These are phyloP conservation scores for Penicillium dipodomyicola DNA, from an alignment of 495 filamentous ascomycete genomes.

Conservation along the genomic window DNA sequence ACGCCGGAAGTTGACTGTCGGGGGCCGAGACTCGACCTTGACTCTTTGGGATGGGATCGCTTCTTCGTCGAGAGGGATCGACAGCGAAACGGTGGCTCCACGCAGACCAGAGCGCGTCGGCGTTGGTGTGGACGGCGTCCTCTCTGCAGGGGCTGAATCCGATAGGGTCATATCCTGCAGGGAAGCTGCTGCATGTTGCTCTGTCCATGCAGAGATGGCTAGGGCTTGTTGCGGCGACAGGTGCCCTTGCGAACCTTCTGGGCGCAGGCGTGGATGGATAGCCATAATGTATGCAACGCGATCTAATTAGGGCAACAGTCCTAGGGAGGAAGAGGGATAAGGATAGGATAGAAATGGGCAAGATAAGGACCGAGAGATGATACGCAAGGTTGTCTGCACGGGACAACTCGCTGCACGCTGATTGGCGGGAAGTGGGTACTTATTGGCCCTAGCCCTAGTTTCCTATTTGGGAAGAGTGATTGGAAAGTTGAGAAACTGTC, in stretches of 20 bases:
- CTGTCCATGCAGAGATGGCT: slow-evolving; percentile 53
- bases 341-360: slow-evolving; percentile 2
- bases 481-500: not conserved
- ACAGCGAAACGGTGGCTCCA: slow-evolving; percentile 42
- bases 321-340: slow-evolving; percentile 12
- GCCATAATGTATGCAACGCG: slow-evolving; percentile 31
- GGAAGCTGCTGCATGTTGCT: slow-evolving; percentile 45
- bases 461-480: slow-evolving; percentile 4
- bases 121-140: slow-evolving; percentile 20
- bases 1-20: slow-evolving; percentile 41
- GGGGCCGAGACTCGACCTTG: slow-evolving; percentile 26
- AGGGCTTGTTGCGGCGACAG: slow-evolving; percentile 45
- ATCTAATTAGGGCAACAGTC: not conserved
- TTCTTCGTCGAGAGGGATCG: slow-evolving; percentile 52
- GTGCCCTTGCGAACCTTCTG: slow-evolving; percentile 26
- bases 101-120: slow-evolving; percentile 31
- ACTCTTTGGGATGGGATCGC: slow-evolving; percentile 21
- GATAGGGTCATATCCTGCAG: slow-evolving; percentile 43
- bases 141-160: slow-evolving; percentile 23
- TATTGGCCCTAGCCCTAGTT: slow-evolving; percentile 25
- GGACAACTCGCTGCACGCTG: slow-evolving; percentile 15
- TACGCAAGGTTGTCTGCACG: slow-evolving; percentile 18
- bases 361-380: slow-evolving; percentile 22
- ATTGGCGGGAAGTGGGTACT: slow-evolving; percentile 23
- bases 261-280: slow-evolving; percentile 40